Base-by-base conservation (phyloP, 2,329 filamentous ascomycete genomes). In the Arachnomyces sp. region DNA sequence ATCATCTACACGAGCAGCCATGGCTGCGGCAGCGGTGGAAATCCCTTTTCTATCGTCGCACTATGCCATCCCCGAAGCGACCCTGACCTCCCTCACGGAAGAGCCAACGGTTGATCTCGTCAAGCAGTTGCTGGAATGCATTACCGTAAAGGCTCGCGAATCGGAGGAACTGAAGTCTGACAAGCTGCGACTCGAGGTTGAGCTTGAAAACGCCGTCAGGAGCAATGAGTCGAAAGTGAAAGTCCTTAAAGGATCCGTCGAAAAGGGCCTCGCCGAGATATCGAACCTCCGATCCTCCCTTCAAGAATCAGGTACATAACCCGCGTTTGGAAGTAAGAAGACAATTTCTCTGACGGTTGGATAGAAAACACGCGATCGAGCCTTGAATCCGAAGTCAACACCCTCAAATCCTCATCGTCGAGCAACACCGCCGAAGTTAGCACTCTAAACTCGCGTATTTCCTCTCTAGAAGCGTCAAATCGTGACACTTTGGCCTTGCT, bases 171-270 rank as follows among this genome's bases (percentile, higher is more conserved):
- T 94, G 31, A 86, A 82, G 53, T 82, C 90, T 7, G 85, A 94
- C 49, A 96, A 95, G 66, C 74, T 95, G 33, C 82, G 86, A 50
- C 71, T 85, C 34, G 87, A 94, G 54, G 92, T 98, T 33, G 89
- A 96, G 68, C 76, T 96, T 6, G 92, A 98, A 61, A 92, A 87
- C 62, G 83, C 82, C 13, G 82, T 94, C 35, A 82, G 88, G 52
- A 84, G 77, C 49, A 82, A 83, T 44, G 90, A 96, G 58, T 79
- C 82, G 16, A 84, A 88, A 63, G 81, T 81, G 49, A 86, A 90
- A 57, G 77, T 81, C 7, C 79, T 92, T 59, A 94, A 92, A 65
- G 73, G 76, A 4, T 84, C 83, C 1, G 76, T 87, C 33, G 87
- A 93, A 46, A 90, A 90, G 60, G 82, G 84, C 7, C 73, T 89